Evolutionary conservation across 2,329 filamentous ascomycete species (phyloP).

Genomic region (Alternaria longipes): DNA sequence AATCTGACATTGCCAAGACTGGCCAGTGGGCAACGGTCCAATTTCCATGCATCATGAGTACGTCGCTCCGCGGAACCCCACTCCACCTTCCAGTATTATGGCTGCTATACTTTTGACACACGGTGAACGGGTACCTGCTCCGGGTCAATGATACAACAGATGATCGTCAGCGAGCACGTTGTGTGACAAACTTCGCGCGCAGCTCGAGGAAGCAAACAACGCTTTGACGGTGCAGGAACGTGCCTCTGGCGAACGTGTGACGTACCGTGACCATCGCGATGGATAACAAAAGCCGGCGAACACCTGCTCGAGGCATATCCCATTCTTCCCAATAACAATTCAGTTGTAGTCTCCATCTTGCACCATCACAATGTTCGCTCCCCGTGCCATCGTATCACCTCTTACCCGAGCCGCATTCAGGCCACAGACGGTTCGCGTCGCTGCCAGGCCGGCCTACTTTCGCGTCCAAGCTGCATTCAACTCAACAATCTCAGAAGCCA

Average conservation of each 20-base stretch:
- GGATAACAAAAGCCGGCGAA: neutral
- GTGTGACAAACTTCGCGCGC: neutral
- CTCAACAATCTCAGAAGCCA: conserved; percentile 28
- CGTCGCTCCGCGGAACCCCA: neutral
- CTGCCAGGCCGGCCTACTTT: conserved; percentile 8
- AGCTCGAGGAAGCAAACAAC: neutral
- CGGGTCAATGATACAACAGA: neutral
- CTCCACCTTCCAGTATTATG: neutral
- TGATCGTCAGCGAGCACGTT: conserved; percentile 1
- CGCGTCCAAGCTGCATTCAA: conserved; percentile 8
- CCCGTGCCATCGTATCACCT: conserved; percentile 14
- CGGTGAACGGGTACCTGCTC: neutral
- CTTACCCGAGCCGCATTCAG: conserved; percentile 16
- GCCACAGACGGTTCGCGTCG: conserved; percentile 11
- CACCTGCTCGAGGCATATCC: neutral
- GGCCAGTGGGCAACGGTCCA: conserved; percentile 10
- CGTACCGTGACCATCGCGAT: neutral
- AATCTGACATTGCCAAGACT: conserved; percentile 12
- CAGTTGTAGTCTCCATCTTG: too few relatives aligned
- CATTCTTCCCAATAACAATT: too few relatives aligned
- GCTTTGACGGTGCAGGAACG: neutral
- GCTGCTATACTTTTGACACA: neutral
- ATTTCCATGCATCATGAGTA: neutral
- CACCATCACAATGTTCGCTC: conserved; percentile 13
- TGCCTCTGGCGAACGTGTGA: conserved; percentile 8